These are phyloP conservation scores for Penicillium paneum DNA, from an alignment of 2,329 filamentous ascomycete genomes.

Conservation along the genomic window DNA sequence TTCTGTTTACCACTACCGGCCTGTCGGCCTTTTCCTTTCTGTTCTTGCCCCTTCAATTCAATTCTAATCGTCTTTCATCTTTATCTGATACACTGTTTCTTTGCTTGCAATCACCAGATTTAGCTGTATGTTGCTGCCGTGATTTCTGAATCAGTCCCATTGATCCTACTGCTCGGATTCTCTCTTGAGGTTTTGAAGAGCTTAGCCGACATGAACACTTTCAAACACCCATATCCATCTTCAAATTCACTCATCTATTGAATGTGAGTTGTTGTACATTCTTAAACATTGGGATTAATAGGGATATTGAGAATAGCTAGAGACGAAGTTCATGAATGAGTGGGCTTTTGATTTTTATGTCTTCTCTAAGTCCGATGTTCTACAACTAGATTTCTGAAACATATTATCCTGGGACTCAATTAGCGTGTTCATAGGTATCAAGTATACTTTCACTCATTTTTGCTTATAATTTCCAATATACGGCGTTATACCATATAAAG, in stretches of 20 bases:
- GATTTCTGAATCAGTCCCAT: background rate
- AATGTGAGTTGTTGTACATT: background rate
- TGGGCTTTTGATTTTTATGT: background rate
- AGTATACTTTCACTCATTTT: background rate
- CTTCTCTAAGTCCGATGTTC: background rate
- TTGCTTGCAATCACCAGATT: background rate
- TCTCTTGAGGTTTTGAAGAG: background rate
- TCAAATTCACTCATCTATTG: too few relatives aligned
- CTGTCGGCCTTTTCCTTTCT: background rate
- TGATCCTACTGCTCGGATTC: background rate
- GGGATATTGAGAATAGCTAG: too few relatives aligned
- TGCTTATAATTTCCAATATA: background rate
- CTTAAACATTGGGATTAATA: too few relatives aligned
- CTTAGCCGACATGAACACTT: background rate
- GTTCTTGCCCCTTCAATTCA: background rate
- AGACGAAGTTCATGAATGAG: too few relatives aligned
- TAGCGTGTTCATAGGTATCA: background rate
- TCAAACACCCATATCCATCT: background rate
- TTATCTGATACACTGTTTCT: background rate
- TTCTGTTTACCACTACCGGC: background rate
- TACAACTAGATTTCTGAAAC: background rate
- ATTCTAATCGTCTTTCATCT: background rate
- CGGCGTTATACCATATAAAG: background rate
- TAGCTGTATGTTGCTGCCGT: background rate
- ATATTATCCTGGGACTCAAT: background rate